Conservation (phyloP, 495 filamentous ascomycete genomes). For the Aspergillus panamensis region DNA sequence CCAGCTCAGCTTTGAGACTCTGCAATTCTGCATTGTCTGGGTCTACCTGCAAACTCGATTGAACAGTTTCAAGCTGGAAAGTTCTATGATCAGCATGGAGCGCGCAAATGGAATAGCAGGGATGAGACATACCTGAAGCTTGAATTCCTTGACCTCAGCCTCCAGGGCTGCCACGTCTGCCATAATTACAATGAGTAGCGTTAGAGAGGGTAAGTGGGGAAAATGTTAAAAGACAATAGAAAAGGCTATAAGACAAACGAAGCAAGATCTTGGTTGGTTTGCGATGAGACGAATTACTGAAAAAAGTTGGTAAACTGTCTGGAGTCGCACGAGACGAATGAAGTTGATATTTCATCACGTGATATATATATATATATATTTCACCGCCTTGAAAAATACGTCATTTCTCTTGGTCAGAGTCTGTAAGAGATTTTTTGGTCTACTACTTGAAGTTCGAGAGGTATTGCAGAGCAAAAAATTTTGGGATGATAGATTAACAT, state of each 20-base stretch:
- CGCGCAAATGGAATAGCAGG: background rate
- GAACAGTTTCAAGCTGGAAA: conserved; percentile 73
- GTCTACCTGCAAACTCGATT: conserved; percentile 72
- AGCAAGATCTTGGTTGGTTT: background rate
- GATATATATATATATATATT: no score
- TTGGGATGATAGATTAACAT: no score
- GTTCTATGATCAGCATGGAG: conserved; percentile 8
- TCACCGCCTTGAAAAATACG: no score
- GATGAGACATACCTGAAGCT: conserved; percentile 61
- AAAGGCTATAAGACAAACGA: background rate
- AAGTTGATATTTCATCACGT: no score
- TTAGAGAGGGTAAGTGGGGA: background rate
- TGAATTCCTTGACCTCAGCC: conserved; percentile 77
- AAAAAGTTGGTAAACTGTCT: no score
- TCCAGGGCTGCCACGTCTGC: conserved; percentile 62
- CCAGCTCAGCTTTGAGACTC: conserved; percentile 74
- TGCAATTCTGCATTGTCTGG: conserved; percentile 79
- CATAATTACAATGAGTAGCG: conserved; percentile 40
- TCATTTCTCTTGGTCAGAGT: no score
- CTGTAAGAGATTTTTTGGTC: no score
- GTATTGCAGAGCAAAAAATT: no score
- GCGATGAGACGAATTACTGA: no score
- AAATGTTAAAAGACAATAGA: background rate
- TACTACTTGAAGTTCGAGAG: no score
- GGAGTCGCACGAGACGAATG: no score